Evolutionary conservation across 2,329 filamentous ascomycete genomes (phyloP), one percentile per base, ranked within the genome.

Genomic region (Microsporum canis): DNA sequence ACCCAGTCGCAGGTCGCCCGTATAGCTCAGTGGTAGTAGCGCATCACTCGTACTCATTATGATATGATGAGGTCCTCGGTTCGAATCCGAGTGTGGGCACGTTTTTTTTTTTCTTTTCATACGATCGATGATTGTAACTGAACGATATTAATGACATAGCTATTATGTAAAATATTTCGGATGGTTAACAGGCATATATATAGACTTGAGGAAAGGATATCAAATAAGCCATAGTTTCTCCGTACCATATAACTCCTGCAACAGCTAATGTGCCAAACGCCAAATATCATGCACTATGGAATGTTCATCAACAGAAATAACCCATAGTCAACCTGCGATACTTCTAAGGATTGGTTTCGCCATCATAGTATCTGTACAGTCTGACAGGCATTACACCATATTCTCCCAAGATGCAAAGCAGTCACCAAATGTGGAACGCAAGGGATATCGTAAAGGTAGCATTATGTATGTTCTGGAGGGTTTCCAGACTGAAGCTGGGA

Each of bases 11-110:
- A 53, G 49, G 49, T 34, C 29, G 55, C 55, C 56, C 56, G 56
- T 43, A 14, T 58, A 58, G 56, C 56, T 58, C 36, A 43, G 34
- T 58, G 34, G 36, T 58, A 58, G 56, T 57, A 58, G 56, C 36
- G 56, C 56, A 43, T 43, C 56, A 58, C 56, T 43, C 56, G 56
- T 58, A 43, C 17, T 41, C 36, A 23, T 23, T 23, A 23, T 58
- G 39, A n/a, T 31, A 58, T 43, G 34, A 55, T 55, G 31, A 53
- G 49, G 49, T 34, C 34, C 55, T 57, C 39, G 34, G 55, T 57
- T 57, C 53, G 38, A 57, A 39, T 39, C 53, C 53, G 38, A 57
- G 55, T 39, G 17, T 17, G 34, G 55, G 55, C 55, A 36, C 6
- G 2, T 5, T 7, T n/a, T 33, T 34, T 53, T 53, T 12, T 51